Conservation (phyloP, 164 flowering plant species). For the Stephania japonica region DNA sequence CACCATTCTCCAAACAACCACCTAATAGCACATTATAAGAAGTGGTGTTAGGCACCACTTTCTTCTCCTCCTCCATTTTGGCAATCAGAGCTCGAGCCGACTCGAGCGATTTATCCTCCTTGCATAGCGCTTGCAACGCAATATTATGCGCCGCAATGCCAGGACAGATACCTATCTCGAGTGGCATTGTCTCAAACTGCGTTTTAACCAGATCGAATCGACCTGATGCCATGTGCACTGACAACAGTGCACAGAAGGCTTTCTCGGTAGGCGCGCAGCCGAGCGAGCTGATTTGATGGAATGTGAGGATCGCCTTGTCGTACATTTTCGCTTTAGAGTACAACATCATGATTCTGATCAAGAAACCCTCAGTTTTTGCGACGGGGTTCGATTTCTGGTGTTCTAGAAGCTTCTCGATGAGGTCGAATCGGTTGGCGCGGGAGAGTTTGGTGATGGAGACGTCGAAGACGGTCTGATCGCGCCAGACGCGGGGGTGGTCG, state of each 20-base stretch:
- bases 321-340: slow-evolving; percentile 21
- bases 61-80: slow-evolving; percentile 24
- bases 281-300: slow-evolving; percentile 4
- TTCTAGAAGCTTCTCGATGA: slow-evolving; percentile 19
- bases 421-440: slow-evolving; percentile 15
- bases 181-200: slow-evolving; percentile 8
- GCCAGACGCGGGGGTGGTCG: slow-evolving; percentile 17
- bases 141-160: slow-evolving; percentile 14
- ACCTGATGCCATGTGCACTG: slow-evolving; percentile 8
- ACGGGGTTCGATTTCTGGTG: slow-evolving; percentile 13
- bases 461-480: slow-evolving; percentile 20
- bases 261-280: slow-evolving; percentile 19
- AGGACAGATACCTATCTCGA: slow-evolving; percentile 14
- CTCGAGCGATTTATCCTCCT: slow-evolving; percentile 13
- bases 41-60: slow-evolving; percentile 19
- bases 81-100: slow-evolving; percentile 19
- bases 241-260: slow-evolving; percentile 25
- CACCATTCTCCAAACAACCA: slow-evolving; percentile 18
- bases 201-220: slow-evolving; percentile 15
- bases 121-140: slow-evolving; percentile 19
- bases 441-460: slow-evolving; percentile 11
- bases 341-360: slow-evolving; percentile 28
- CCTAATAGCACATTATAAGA: slow-evolving; percentile 26
- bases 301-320: slow-evolving; percentile 23
- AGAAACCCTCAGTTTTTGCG: slow-evolving; percentile 24